phyloP scores from a whole-genome alignment of 2,329 filamentous ascomycete species.

The Calonectria honghensis region DNA sequence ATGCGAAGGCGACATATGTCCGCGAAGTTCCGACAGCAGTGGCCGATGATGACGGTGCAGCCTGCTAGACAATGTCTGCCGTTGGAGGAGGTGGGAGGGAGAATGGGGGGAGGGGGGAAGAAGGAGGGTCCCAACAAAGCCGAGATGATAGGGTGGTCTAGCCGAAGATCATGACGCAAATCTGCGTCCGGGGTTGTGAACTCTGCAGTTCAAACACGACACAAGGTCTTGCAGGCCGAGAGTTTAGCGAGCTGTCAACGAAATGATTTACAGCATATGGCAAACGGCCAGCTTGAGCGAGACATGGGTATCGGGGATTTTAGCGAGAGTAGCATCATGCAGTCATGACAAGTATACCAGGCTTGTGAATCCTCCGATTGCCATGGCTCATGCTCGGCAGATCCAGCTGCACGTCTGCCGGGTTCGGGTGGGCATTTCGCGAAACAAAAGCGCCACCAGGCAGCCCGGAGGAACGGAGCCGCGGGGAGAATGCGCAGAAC shows the following conservation, averaged over 20 bases:
- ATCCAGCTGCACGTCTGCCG: slow-evolving; percentile 33
- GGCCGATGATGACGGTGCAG: slow-evolving; percentile 25
- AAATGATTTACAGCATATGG: slow-evolving; percentile 25
- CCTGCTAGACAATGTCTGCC: slow-evolving; percentile 20
- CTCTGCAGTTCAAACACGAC: slow-evolving; percentile 34
- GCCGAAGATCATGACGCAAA: slow-evolving; percentile 38
- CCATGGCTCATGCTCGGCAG: slow-evolving; percentile 25
- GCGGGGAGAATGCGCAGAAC: slow-evolving; percentile 12
- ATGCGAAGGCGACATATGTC: slow-evolving; percentile 22
- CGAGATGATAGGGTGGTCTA: slow-evolving; percentile 32
- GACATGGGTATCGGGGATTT: slow-evolving; percentile 15
- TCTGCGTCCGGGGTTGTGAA: slow-evolving; percentile 33
- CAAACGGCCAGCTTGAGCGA: slow-evolving; percentile 17
- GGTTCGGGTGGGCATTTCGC: slow-evolving; percentile 5
- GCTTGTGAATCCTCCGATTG: slow-evolving; percentile 17
- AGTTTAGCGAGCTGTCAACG: slow-evolving; percentile 23
- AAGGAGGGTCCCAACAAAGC: slow-evolving; percentile 16
- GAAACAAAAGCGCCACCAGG: slow-evolving; percentile 26
- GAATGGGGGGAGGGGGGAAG: neutral
- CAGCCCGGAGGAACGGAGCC: slow-evolving; percentile 31
- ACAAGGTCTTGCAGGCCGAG: slow-evolving; percentile 28
- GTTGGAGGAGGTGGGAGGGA: neutral
- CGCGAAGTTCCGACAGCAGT: slow-evolving; percentile 35
- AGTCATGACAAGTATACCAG: slow-evolving; percentile 16
- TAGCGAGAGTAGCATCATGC: slow-evolving; percentile 27